phyloP scores from a whole-genome alignment of 805 yeast genomes.

The Saccharomycopsis malanga region DNA sequence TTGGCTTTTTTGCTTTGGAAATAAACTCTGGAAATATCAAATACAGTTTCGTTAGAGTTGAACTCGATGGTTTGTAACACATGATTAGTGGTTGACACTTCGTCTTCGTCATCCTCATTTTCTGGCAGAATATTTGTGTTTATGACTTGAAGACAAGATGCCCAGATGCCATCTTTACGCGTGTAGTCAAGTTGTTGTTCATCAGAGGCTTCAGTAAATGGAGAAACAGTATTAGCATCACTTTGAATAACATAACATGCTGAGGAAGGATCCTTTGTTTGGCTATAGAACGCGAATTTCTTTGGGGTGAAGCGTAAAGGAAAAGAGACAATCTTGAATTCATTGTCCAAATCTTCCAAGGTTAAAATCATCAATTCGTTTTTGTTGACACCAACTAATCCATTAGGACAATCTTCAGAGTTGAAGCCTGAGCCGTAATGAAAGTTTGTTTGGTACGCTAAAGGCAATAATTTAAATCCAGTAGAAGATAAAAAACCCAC shows the following conservation, averaged over 20 bases:
- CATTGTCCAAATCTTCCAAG: constrained; percentile 35
- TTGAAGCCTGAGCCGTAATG: constrained; percentile 45
- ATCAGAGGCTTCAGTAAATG: constrained; percentile 11
- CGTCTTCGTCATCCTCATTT: not conserved
- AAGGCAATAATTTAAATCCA: constrained; percentile 17
- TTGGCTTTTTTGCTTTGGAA: constrained; percentile 26
- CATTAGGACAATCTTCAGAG: constrained; percentile 56
- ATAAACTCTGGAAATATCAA: constrained; percentile 29
- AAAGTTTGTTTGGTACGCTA: constrained; percentile 25
- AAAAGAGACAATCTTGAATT: constrained; percentile 32
- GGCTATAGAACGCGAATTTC: constrained; percentile 26
- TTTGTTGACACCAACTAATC: constrained; percentile 56
- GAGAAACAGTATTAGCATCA: constrained; percentile 32
- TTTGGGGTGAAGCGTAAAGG: constrained; percentile 48
- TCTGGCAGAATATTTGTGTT: constrained; percentile 27
- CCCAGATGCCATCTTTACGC: constrained; percentile 32
- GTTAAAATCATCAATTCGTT: constrained; percentile 49
- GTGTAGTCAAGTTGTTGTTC: constrained; percentile 31
- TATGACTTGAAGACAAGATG: constrained; percentile 48
- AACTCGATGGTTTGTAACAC: constrained; percentile 31
- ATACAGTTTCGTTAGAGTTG: constrained; percentile 23
- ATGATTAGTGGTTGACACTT: constrained; percentile 25
- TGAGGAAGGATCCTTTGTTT: constrained; percentile 18
- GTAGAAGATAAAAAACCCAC: constrained; percentile 11
- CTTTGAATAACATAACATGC: constrained; percentile 37